Base-by-base conservation (phyloP, 2,329 filamentous ascomycete species). In the Xylariaceae sp. region DNA sequence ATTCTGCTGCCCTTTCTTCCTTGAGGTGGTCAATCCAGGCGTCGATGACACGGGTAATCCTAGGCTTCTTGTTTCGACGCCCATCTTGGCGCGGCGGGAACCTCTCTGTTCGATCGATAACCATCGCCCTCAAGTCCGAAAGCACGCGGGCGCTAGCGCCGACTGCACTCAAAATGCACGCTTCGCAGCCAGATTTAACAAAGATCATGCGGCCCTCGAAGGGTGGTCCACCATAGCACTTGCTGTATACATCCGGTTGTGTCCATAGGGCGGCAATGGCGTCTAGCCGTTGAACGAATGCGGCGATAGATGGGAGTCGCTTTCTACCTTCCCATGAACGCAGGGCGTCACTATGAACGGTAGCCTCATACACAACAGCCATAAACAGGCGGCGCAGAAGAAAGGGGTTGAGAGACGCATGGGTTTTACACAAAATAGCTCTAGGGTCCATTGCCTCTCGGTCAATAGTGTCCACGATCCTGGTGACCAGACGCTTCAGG, bases 131-230 rank as follows among this genome's bases (percentile, higher is more conserved):
- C 29, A 86, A 63, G 61, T 82, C 80, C 5, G 71, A 65, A 2
- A 86, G 67, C 1, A 76, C 61, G 16, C 72, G 65, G 3, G 64
- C 67, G 29, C 74, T 72, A 0, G 77, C 77, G 2, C 81, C 81
- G 0, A 86, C 64, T 2, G 73, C 71, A 1, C 79, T 74, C 12
- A 85, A 66, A 23, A 82, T 77, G 58, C 83, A 86, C 1, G 81
- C 82, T 62, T 83, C 78, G 59, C 83, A 86, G 14, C 72, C 69
- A 6, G 66, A 72, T 26, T 59, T 53, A 3, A 79, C 67, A 10
- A 58, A 63, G 37, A 72, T 64, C 20, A 60, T 66, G 45, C 59
- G 62, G 23, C 50, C 49, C 1, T 73, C 64, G n/a, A 73, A 69
- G 1, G 70, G 69, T 2, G 69, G 40, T 18, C 50, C 56, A 4